Evolutionary conservation across 495 filamentous ascomycete species (phyloP).

Genomic region (Xylaria scruposa): DNA sequence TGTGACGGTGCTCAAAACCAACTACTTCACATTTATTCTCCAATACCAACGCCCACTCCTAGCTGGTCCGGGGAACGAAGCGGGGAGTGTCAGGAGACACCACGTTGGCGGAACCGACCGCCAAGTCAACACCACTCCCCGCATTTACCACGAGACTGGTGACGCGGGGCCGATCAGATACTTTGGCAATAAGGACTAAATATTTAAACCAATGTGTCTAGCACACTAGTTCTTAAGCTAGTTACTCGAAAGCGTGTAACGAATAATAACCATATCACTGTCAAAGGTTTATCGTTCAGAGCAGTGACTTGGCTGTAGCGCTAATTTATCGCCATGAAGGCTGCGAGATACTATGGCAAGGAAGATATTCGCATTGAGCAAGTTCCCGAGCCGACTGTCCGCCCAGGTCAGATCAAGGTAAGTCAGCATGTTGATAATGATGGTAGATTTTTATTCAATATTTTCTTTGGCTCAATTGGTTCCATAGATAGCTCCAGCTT

Average conservation of each 20-base stretch:
- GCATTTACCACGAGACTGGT: not conserved
- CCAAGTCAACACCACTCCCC: not conserved
- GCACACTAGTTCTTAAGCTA: not conserved
- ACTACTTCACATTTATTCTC: not conserved
- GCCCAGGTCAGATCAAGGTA: constrained; percentile 44
- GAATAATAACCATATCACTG: not conserved
- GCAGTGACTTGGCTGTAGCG: not conserved
- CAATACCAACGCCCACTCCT: not conserved
- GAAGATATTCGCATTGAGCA: constrained; percentile 53
- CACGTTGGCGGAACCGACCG: constrained; percentile 6
- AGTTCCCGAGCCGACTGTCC: constrained; percentile 43
- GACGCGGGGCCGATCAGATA: constrained; percentile 4
- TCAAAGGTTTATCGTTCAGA: not conserved
- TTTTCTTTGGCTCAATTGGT: not conserved
- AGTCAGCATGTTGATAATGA: constrained; percentile 25
- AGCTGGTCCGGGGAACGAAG: not conserved
- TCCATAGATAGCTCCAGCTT: constrained; percentile 49
- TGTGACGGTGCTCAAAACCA: not conserved
- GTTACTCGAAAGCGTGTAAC: not conserved
- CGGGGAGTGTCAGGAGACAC: not conserved
- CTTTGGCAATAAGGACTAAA: not conserved
- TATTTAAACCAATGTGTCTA: not conserved
- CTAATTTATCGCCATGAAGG: constrained; percentile 41
- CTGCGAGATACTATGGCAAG: constrained; percentile 50
- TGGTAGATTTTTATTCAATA: not conserved